These are phyloP conservation scores for Pistacia vera DNA, from an alignment of 345 rosid genomes.

Conservation along the genomic window DNA sequence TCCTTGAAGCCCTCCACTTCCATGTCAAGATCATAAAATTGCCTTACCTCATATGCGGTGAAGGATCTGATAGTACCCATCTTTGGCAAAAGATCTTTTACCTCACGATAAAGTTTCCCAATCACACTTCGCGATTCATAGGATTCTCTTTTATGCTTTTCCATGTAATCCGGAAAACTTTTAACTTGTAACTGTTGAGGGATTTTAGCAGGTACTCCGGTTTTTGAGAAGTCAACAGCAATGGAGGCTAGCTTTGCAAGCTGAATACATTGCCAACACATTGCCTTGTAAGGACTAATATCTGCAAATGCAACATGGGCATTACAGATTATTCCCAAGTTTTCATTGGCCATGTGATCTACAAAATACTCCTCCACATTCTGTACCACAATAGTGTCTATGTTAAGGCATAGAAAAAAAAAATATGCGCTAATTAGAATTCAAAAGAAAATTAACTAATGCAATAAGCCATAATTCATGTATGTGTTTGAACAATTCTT, in stretches of 20 bases:
- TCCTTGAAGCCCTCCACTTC: constrained; percentile 52
- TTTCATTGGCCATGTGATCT: constrained; percentile 51
- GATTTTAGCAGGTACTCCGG: constrained; percentile 55
- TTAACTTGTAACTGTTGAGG: constrained; percentile 35
- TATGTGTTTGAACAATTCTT: too few relatives aligned
- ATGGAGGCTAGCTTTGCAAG: constrained; percentile 50
- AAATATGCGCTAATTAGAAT: not conserved
- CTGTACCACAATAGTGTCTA: constrained; percentile 23
- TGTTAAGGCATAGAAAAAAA: not conserved
- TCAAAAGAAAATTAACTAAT: too few relatives aligned
- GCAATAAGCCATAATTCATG: too few relatives aligned
- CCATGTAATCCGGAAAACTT: constrained; percentile 72
- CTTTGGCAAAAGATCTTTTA: constrained; percentile 35
- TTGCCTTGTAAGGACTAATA: constrained; percentile 37
- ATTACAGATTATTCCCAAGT: constrained; percentile 48
- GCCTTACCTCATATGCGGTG: constrained; percentile 35
- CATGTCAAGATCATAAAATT: constrained; percentile 50
- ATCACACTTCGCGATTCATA: constrained; percentile 46
- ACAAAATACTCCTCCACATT: constrained; percentile 53
- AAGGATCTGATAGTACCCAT: constrained; percentile 29
- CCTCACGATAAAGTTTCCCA: constrained; percentile 58
- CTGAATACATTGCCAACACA: constrained; percentile 35
- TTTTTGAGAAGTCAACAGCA: constrained; percentile 66
- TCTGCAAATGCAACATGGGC: constrained; percentile 53
- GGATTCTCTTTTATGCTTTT: constrained; percentile 43